Conservation (phyloP, 371 early-diverging fungal genomes). For the Fennellomyces sp. region DNA sequence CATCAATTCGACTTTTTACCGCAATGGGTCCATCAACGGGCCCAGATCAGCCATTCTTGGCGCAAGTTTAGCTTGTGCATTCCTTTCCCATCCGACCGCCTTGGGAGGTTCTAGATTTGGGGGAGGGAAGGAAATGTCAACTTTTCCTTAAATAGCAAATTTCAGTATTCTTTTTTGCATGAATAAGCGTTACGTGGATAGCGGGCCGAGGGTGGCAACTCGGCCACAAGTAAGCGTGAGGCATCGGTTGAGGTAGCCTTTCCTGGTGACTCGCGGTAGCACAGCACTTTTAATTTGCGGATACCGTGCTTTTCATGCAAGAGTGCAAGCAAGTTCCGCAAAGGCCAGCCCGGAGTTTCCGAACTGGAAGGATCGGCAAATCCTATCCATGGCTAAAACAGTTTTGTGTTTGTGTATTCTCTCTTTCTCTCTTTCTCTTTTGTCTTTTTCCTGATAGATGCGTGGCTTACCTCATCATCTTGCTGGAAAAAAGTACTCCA, state of each 20-base stretch:
- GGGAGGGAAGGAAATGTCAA: background rate
- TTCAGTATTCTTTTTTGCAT: background rate
- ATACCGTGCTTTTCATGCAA: constrained; percentile 43
- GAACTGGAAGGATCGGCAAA: constrained; percentile 85
- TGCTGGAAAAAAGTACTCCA: constrained; percentile 28
- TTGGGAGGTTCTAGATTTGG: constrained; percentile 42
- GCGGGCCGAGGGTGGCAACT: constrained; percentile 17
- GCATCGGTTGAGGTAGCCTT: constrained; percentile 10
- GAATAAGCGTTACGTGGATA: constrained; percentile 2
- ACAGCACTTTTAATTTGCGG: constrained; percentile 60
- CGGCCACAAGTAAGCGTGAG: constrained; percentile 20
- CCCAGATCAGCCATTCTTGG: constrained; percentile 87
- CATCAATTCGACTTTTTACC: constrained; percentile 31
- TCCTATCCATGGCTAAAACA: constrained; percentile 56
- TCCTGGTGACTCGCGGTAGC: constrained; percentile 67
- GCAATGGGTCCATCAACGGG: constrained; percentile 80
- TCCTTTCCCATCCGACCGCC: constrained; percentile 92
- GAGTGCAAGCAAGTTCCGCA: constrained; percentile 81
- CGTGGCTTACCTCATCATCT: constrained; percentile 12
- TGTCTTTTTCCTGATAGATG: background rate
- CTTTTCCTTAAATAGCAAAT: background rate
- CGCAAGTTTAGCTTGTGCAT: constrained; percentile 75
- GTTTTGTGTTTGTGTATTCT: too few species aligned
- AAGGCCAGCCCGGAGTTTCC: constrained; percentile 84
- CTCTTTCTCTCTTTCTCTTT: background rate